Evolutionary conservation across 257 asterid genomes (phyloP).

Genomic region (Gynochthodes officinalis): DNA sequence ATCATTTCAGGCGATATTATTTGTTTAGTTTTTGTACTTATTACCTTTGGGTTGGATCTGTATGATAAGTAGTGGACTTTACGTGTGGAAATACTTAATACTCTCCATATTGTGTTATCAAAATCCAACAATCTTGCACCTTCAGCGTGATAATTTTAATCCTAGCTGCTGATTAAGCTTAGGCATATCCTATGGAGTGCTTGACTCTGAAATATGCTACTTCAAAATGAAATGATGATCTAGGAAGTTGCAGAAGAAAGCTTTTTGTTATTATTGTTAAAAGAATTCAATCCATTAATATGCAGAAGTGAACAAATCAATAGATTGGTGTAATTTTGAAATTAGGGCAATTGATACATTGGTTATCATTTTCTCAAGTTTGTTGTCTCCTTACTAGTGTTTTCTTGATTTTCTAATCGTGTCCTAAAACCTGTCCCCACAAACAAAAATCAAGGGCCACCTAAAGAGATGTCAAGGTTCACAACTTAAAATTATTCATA

Average conservation of each 20-base stretch:
- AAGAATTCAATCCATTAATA: not conserved
- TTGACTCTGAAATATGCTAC: not conserved
- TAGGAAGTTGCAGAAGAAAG: not conserved
- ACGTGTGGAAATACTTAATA: not conserved
- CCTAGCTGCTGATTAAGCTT: not conserved
- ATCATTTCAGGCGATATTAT: not conserved
- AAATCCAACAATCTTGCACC: no score
- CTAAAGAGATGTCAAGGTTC: no score
- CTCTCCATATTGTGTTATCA: not conserved
- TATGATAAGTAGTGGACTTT: not conserved
- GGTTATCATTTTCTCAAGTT: not conserved
- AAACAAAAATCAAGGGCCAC: no score
- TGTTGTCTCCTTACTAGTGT: not conserved
- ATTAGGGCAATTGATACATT: not conserved
- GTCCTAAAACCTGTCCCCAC: not conserved
- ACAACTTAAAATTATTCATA: no score
- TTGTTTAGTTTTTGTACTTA: not conserved
- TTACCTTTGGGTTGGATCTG: slow-evolving; percentile 2
- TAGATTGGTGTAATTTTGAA: not conserved
- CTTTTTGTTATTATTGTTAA: not conserved
- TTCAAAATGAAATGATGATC: not conserved
- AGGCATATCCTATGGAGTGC: not conserved
- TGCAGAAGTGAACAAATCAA: not conserved
- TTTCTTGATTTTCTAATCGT: not conserved
- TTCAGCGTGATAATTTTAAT: not conserved